A percentile compares a stretch with the other conserved stretches of the same genome.
These are phyloP conservation scores for Naganishia vaughanmartiniae DNA, from an alignment of 768 basidiomycete genomes.

Conservation along the genomic window DNA sequence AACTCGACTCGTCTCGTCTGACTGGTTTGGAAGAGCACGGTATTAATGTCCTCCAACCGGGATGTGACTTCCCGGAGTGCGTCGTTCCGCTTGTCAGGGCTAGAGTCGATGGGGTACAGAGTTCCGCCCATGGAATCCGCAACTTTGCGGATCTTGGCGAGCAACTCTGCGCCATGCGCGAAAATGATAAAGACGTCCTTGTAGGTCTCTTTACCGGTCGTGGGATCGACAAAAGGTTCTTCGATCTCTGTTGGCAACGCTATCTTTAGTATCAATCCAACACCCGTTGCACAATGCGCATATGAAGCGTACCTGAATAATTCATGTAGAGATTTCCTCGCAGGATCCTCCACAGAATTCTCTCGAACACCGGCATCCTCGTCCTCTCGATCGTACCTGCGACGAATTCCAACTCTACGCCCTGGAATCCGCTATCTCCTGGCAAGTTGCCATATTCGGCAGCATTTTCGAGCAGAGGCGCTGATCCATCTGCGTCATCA, in stretches of 20 bases:
- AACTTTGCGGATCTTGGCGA: conserved; percentile 95
- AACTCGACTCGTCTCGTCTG: conserved; percentile 77
- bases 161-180: conserved; percentile 85
- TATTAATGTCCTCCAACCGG: conserved; percentile 86
- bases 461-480: conserved; percentile 75
- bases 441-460: conserved; percentile 61
- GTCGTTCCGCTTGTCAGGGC: conserved; percentile 85
- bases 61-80: conserved; percentile 81
- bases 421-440: conserved; percentile 48
- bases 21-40: conserved; percentile 83
- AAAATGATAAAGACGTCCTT: conserved; percentile 99
- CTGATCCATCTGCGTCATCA: conserved; percentile 70
- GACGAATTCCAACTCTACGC: conserved; percentile 88
- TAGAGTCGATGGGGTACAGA: conserved; percentile 91
- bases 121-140: conserved; percentile 99
- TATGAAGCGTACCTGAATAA: conserved; percentile 49
- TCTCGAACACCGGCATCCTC: conserved; percentile 88
- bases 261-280: not conserved
- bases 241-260: conserved; percentile 63
- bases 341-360: conserved; percentile 95
- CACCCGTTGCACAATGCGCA: not conserved
- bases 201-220: conserved; percentile 74
- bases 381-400: conserved; percentile 93
- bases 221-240: conserved; percentile 86
- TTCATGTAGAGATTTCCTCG: conserved; percentile 99